phyloP scores from a whole-genome alignment of 106 monocot species.

The Dioscorea dumetorum region DNA sequence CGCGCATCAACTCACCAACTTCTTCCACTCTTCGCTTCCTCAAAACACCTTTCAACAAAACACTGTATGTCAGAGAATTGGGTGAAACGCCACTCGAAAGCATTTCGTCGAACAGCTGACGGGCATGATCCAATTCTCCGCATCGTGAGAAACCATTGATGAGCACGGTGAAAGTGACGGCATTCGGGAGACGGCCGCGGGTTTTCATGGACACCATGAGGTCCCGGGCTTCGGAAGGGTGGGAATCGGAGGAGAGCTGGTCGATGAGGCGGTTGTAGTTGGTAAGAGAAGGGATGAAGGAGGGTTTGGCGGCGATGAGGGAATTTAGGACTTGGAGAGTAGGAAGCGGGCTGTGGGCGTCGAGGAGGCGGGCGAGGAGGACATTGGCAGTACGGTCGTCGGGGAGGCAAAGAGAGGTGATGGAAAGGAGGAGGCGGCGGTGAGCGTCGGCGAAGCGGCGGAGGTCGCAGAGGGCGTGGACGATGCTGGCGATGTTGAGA shows the following conservation, averaged over 20 bases:
- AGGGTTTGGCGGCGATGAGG: constrained; percentile 27
- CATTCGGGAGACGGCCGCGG: constrained; percentile 32
- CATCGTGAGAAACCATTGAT: constrained; percentile 46
- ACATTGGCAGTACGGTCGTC: constrained; percentile 49
- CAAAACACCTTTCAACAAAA: constrained; percentile 52
- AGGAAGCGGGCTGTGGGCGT: constrained; percentile 36
- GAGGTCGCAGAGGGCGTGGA: constrained; percentile 57
- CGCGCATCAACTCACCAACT: constrained; percentile 27
- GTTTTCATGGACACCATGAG: constrained; percentile 37
- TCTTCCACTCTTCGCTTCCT: constrained; percentile 39
- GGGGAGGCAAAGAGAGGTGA: constrained; percentile 24
- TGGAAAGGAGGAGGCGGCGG: constrained; percentile 55
- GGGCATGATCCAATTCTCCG: constrained; percentile 36
- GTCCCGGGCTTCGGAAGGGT: constrained; percentile 14
- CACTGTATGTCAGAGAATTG: constrained; percentile 66
- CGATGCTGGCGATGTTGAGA: constrained; percentile 34
- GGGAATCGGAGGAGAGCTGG: constrained; percentile 30
- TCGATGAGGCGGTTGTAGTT: constrained; percentile 65
- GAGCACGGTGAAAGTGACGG: constrained; percentile 54
- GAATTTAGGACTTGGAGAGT: constrained; percentile 40
- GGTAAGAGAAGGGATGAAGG: constrained; percentile 42
- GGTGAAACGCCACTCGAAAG: constrained; percentile 24
- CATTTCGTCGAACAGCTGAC: constrained; percentile 73
- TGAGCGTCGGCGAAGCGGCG: constrained; percentile 66
- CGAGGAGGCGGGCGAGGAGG: constrained; percentile 62